Evolutionary conservation across 1,139 yeast genomes (phyloP).

Genomic region (Candida sp.): DNA sequence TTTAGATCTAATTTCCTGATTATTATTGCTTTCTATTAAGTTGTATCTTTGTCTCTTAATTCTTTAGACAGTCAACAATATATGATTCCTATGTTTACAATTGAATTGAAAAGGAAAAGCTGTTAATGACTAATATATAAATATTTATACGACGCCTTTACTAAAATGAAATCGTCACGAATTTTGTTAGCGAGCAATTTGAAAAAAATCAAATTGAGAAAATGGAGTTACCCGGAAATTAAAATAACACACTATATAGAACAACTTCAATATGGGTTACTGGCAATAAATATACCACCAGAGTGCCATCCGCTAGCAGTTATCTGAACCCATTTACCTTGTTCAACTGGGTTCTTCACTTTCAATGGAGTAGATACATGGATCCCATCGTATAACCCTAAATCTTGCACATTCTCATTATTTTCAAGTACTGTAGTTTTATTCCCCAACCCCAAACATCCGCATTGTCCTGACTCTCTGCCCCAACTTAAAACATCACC

Average conservation of each 20-base stretch:
- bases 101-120: too few species aligned
- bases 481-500: constrained; percentile 77
- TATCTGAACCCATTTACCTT: constrained; percentile 47
- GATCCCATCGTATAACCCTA: constrained; percentile 30
- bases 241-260: too few species aligned
- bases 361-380: constrained; percentile 43
- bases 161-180: neutral
- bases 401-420: constrained; percentile 17
- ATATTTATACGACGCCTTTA: neutral
- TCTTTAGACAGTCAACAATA: neutral
- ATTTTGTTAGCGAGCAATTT: neutral
- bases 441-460: constrained; percentile 67
- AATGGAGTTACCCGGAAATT: neutral
- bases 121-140: too few species aligned
- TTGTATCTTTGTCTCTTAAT: neutral
- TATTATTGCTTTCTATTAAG: too few species aligned
- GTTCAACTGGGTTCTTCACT: constrained; percentile 24
- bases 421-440: constrained; percentile 21
- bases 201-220: neutral
- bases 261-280: too few species aligned
- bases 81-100: too few species aligned
- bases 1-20: too few species aligned
- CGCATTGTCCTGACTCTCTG: constrained; percentile 56
- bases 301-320: constrained; percentile 87
- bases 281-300: constrained; percentile 42